Percentiles rank a stretch among this genome's conserved stretches.
Conservation (phyloP, 2,329 filamentous ascomycete species). For the Xylaria sp. region DNA sequence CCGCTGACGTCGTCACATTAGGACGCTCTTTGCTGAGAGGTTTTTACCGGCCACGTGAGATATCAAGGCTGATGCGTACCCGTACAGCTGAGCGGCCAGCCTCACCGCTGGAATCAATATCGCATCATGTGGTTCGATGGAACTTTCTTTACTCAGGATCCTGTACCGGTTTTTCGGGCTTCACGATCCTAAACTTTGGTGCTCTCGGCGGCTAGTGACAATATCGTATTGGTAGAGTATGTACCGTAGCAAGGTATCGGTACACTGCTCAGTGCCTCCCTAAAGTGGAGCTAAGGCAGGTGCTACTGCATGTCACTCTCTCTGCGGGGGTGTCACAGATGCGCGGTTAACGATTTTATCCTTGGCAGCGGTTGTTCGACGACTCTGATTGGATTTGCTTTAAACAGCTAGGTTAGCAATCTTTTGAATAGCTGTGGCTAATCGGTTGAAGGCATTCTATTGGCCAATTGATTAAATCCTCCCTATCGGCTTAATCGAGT, state of each 20-base stretch:
- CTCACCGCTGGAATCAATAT: background rate
- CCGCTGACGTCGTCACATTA: background rate
- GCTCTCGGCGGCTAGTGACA: background rate
- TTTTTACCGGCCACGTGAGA: background rate
- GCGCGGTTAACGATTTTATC: constrained; percentile 15
- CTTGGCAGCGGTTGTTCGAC: constrained; percentile 33
- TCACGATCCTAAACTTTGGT: background rate
- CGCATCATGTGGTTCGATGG: constrained; percentile 19
- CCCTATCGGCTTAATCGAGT: background rate
- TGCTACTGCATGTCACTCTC: constrained; percentile 27
- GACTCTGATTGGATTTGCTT: constrained; percentile 44
- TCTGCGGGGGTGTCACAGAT: constrained; percentile 29
- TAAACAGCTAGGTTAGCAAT: constrained; percentile 33
- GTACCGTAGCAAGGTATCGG: background rate
- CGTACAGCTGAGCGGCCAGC: constrained; percentile 10
- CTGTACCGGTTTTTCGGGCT: background rate
- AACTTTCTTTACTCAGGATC: background rate
- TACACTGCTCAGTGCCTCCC: background rate
- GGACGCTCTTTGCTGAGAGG: background rate
- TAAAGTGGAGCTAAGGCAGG: constrained; percentile 16
- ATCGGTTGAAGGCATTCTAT: background rate
- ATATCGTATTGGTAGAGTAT: background rate
- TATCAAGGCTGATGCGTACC: background rate
- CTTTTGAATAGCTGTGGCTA: constrained; percentile 13
- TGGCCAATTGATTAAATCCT: constrained; percentile 14